Evolutionary conservation across 2,329 filamentous ascomycete genomes (phyloP).

Genomic region (Laburnicola sp.): DNA sequence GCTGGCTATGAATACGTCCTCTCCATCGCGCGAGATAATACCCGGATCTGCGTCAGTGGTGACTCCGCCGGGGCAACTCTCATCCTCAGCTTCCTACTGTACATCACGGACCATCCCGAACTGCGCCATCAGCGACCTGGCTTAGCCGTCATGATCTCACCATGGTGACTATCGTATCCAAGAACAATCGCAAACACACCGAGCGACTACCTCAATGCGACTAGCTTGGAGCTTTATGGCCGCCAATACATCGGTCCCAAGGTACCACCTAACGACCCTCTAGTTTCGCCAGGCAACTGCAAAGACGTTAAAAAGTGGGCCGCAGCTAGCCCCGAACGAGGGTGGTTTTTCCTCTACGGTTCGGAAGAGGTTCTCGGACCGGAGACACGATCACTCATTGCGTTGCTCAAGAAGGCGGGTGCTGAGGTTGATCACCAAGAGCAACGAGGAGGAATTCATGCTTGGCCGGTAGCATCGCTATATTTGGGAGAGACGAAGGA

Average conservation of each 20-base stretch:
- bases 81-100: slow-evolving; percentile 71
- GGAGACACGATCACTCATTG: slow-evolving; percentile 66
- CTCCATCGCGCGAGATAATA: slow-evolving; percentile 59
- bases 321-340: slow-evolving; percentile 65
- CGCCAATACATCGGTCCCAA: slow-evolving; percentile 65
- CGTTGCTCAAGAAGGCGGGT: slow-evolving; percentile 57
- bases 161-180: slow-evolving; percentile 74
- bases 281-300: slow-evolving; percentile 72
- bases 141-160: slow-evolving; percentile 74
- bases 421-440: slow-evolving; percentile 61
- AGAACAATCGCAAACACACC: slow-evolving; percentile 67
- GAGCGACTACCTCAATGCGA: slow-evolving; percentile 74
- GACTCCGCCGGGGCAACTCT: slow-evolving; percentile 80
- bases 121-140: slow-evolving; percentile 55
- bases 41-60: slow-evolving; percentile 70
- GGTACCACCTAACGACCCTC: slow-evolving; percentile 55
- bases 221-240: slow-evolving; percentile 70
- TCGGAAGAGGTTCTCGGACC: slow-evolving; percentile 76
- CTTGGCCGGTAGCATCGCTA: slow-evolving; percentile 74
- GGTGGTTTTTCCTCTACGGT: slow-evolving; percentile 72
- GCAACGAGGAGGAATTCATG: slow-evolving; percentile 72
- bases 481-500: slow-evolving; percentile 56
- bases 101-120: slow-evolving; percentile 58
- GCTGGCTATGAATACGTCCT: slow-evolving; percentile 73
- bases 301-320: slow-evolving; percentile 68